Base-by-base conservation (phyloP, 352 stramenopile species). In the Globisporangium canariense region DNA sequence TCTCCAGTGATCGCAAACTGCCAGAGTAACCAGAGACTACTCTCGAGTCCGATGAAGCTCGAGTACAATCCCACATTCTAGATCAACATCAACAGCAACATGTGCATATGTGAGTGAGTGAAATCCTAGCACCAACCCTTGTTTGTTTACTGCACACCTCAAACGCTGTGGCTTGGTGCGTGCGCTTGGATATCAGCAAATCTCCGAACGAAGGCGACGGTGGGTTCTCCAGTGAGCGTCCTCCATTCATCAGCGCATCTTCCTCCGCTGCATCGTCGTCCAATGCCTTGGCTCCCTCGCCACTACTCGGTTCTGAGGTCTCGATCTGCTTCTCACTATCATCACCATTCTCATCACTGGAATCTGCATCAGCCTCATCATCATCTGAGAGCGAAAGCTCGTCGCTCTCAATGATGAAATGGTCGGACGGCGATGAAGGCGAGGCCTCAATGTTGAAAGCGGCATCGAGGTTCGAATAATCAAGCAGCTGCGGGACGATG, bases 1-100 rank as follows among this genome's bases (percentile, higher is more conserved):
- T 94, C 82, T 18, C 86, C 88, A 25, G 80, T 91, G 49, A 96
- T 91, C 2, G 84, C 84, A 11, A 95, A 69, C 66, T 96, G 86
- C 88, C 88, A 96, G 11, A 96, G 58, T 30, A 90, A 59, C 88
- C 88, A 96, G 2, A 96, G 51, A 9, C 73, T 83, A 53, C 71
- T 75, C 60, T 91, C 83, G 25, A 94, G 60, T 2, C 83, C 83
- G 9, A 88, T 71, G 69, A 95, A 96, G 60, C 80, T 96, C 8
- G 85, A 93, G 67, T 91, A 96, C 45, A 96, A 66, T 3, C 86
- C 86, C 34, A 95, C 79, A 45, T 75, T 90, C 83, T 93, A 40
- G 49, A 32, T 53, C 52, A 43, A 55, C 8, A 64, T 9, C 25
- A 45, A 4, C 18, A 46, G 7, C 5, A 40, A 28, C 14, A 41